These are phyloP conservation scores for Trichophyton verrucosum DNA, from an alignment of 2,329 filamentous ascomycete species.

Conservation along the genomic window DNA sequence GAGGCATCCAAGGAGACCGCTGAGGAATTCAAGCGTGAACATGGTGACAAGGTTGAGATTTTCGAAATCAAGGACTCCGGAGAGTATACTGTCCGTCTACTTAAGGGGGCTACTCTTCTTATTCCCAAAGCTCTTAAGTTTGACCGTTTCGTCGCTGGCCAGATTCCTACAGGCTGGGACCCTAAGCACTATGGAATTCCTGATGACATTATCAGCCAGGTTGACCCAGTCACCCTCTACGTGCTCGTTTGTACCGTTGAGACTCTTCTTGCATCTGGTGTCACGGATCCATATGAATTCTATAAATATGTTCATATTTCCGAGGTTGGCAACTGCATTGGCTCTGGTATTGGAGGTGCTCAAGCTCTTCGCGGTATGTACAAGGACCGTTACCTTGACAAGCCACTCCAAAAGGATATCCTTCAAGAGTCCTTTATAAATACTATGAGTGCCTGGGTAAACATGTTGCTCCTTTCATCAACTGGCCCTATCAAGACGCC, in stretches of 20 bases:
- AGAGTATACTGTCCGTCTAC: constrained; percentile 86
- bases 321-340: constrained; percentile 94
- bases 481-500: constrained; percentile 98
- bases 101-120: constrained; percentile 87
- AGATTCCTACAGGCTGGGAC: constrained; percentile 95
- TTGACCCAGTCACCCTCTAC: constrained; percentile 91
- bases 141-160: constrained; percentile 91
- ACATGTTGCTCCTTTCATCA: constrained; percentile 95
- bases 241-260: constrained; percentile 91
- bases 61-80: constrained; percentile 90
- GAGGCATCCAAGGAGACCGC: constrained; percentile 96
- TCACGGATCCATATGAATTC: constrained; percentile 98
- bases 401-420: constrained; percentile 96
- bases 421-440: constrained; percentile 99
- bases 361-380: constrained; percentile 93
- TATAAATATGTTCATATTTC: constrained; percentile 99
- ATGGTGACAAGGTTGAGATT: constrained; percentile 93
- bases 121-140: constrained; percentile 96
- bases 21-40: constrained; percentile 91
- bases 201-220: constrained; percentile 94
- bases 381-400: constrained; percentile 92
- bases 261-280: constrained; percentile 78
- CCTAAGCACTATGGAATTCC: constrained; percentile 92
- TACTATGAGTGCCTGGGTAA: constrained; percentile 99
- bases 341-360: constrained; percentile 95